Evolutionary conservation across 345 rosid genomes (phyloP), one percentile per base, ranked within the genome.

Genomic region (Citrus maxima): DNA sequence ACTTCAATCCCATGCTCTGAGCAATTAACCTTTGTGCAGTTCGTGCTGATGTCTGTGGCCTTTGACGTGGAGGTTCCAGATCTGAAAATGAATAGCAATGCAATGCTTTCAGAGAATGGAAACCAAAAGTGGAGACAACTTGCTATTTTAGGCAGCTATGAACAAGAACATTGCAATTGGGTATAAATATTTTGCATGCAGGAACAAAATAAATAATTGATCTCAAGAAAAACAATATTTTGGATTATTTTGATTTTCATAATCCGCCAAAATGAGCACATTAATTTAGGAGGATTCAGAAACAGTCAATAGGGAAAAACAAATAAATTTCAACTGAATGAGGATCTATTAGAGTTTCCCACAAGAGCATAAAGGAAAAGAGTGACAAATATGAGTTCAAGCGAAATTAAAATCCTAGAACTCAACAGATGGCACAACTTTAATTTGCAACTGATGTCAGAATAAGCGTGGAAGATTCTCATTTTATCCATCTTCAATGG

Each of bases 11-110:
- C 93, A 96, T 94, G 79, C 90, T 90, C 65, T 94, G 97, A 64
- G 99, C 97, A 73, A 96, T 96, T 77, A 96, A 79, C 87, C 98
- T 86, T 81, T 91, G 94, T n/a, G 97, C 98, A 70, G 97, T 93
- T 85, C 92, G 89, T 46, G 95, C 93, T 65, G 99, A 96, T 70
- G 98, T 96, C 72, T 89, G 88, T 21, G 95, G 99, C 85, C 98
- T 88, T 75, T 87, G 90, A 38, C 93, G 83, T 25, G 99, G 98
- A 27, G 98, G 98, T 78, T 96, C 98, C 81, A 94, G 79, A 80
- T 94, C 99, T 95, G 84, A 79, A 72, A 74, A 59, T 35, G 7
- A 73, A 81, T 3, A 58, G 51, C 2, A 58, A 58, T 40, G 37
- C 6, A 70, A 7, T 7, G 28, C 4, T 9, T 5, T 14, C 40